Evolutionary conservation across 768 basidiomycete genomes (phyloP).

Genomic region (Lyophyllum atratum): DNA sequence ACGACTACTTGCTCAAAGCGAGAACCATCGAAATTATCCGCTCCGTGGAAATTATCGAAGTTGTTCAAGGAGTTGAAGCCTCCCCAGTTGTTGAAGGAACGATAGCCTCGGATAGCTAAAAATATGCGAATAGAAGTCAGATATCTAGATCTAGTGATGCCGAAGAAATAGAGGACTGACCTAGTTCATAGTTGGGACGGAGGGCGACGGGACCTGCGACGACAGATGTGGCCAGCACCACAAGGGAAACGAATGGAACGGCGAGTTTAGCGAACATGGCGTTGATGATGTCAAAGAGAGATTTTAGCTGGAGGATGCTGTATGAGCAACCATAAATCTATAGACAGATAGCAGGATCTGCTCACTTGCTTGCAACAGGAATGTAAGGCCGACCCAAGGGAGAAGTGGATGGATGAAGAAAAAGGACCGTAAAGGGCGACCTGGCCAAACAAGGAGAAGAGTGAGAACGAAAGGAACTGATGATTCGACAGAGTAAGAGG

Average conservation of each 20-base stretch:
- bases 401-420: constrained; percentile 22
- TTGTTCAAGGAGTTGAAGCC: constrained; percentile 35
- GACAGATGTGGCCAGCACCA: constrained; percentile 30
- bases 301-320: background rate
- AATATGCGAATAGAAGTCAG: background rate
- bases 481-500: constrained; percentile 6
- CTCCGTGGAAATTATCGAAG: constrained; percentile 51
- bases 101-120: constrained; percentile 14
- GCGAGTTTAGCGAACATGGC: constrained; percentile 43
- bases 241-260: constrained; percentile 31
- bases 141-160: background rate
- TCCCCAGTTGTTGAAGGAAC: constrained; percentile 38
- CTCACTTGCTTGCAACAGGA: constrained; percentile 29
- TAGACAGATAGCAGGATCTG: constrained; percentile 1
- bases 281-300: constrained; percentile 21
- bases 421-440: constrained; percentile 39
- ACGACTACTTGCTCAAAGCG: constrained; percentile 34
- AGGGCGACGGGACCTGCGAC: constrained; percentile 32
- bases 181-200: constrained; percentile 24
- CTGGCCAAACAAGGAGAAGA: constrained; percentile 34
- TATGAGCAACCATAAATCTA: background rate
- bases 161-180: constrained; percentile 16
- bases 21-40: constrained; percentile 42
- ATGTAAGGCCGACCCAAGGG: constrained; percentile 31
- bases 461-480: constrained; percentile 22